Conservation (phyloP, 352 stramenopile species). For the Globisporangium echinulatum region DNA sequence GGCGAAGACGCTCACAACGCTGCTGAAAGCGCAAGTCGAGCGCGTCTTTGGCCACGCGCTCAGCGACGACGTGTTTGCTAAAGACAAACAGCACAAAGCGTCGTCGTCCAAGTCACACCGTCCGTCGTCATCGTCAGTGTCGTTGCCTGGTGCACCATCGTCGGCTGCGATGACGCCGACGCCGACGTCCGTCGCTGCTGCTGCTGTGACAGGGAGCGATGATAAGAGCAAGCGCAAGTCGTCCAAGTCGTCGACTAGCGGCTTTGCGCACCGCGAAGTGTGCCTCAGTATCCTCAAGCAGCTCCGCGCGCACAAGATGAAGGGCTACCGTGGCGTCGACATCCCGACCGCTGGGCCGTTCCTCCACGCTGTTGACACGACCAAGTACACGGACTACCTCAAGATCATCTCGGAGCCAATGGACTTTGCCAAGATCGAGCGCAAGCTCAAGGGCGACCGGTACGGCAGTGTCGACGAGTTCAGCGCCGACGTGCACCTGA, state of each 20-base stretch:
- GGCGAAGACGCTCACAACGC: slow-evolving; percentile 42
- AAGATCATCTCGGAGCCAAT: slow-evolving; percentile 77
- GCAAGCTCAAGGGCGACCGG: slow-evolving; percentile 79
- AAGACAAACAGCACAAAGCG: slow-evolving; percentile 33
- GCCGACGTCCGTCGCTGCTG: background rate
- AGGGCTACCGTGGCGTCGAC: slow-evolving; percentile 72
- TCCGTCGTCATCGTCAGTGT: slow-evolving; percentile 10
- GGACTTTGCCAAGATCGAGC: slow-evolving; percentile 86
- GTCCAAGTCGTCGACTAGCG: slow-evolving; percentile 17
- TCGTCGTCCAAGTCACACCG: slow-evolving; percentile 11
- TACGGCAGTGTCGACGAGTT: slow-evolving; percentile 77
- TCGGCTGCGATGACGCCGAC: slow-evolving; percentile 2
- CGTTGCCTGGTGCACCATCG: slow-evolving; percentile 2
- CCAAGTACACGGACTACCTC: slow-evolving; percentile 81
- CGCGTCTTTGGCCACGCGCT: slow-evolving; percentile 25
- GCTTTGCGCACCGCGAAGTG: slow-evolving; percentile 55
- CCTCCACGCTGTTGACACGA: slow-evolving; percentile 78
- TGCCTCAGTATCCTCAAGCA: slow-evolving; percentile 68
- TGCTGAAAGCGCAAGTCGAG: slow-evolving; percentile 44
- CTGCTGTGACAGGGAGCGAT: slow-evolving; percentile 2
- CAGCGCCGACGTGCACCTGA: slow-evolving; percentile 79
- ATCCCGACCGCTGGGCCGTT: slow-evolving; percentile 78
- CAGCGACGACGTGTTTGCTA: slow-evolving; percentile 20
- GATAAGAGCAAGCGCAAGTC: slow-evolving; percentile 30
- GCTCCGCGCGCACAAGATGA: slow-evolving; percentile 80